Percentiles rank a stretch among this genome's conserved stretches.
Conservation (phyloP, 2,329 filamentous ascomycete genomes). For the Chalara sp. region DNA sequence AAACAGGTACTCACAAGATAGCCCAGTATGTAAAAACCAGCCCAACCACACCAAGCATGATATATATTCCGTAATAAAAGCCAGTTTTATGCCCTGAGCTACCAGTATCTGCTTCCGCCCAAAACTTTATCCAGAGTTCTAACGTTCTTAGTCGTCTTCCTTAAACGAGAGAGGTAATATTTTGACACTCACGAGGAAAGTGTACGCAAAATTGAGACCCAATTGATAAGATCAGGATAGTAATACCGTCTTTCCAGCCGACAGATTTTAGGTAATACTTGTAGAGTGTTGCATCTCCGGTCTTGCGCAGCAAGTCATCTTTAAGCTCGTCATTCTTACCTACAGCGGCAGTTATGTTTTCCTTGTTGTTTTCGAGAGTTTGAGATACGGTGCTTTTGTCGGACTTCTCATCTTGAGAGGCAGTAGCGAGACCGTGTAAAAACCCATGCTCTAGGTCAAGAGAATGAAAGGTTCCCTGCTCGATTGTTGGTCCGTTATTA, state of each 20-base stretch:
- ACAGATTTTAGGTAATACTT: neutral
- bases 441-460: neutral
- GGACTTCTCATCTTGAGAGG: neutral
- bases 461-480: conserved; percentile 5
- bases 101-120: conserved; percentile 19
- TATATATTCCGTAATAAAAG: conserved; percentile 16
- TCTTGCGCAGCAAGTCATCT: neutral
- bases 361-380: neutral
- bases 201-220: conserved; percentile 1
- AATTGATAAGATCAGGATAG: neutral
- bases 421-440: neutral
- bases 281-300: neutral
- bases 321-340: neutral
- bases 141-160: conserved; percentile 4
- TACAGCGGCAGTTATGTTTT: neutral
- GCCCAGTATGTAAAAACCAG: neutral
- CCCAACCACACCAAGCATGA: neutral
- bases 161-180: neutral
- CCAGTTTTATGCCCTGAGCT: conserved; percentile 10
- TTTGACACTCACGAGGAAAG: neutral
- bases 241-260: neutral
- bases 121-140: conserved; percentile 25
- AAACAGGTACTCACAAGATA: neutral
- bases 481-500: conserved; percentile 3
- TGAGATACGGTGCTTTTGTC: neutral